Conservation (phyloP, 768 basidiomycete genomes). For the Fistulinella prunicolor region DNA sequence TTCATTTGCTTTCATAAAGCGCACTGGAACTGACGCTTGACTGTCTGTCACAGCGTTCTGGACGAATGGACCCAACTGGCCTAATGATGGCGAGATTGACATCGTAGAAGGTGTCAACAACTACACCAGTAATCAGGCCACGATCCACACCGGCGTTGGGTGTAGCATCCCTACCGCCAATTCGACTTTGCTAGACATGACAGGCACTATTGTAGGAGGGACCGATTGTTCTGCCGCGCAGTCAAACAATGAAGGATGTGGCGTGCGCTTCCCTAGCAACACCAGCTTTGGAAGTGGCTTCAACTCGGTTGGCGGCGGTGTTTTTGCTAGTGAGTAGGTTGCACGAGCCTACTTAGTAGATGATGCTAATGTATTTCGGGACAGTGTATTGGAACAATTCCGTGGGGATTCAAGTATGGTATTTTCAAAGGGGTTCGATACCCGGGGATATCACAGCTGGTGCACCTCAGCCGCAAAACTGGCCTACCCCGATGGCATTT, state of each 20-base stretch:
- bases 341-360: neutral
- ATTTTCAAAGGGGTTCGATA: constrained; percentile 71
- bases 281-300: constrained; percentile 83
- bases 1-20: neutral
- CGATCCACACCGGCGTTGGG: constrained; percentile 73
- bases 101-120: constrained; percentile 82
- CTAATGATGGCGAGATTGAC: constrained; percentile 69
- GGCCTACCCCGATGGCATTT: constrained; percentile 75
- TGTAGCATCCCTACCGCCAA: constrained; percentile 57
- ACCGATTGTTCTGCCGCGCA: constrained; percentile 68
- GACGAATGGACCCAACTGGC: constrained; percentile 48
- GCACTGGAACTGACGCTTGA: neutral
- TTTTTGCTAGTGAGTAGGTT: constrained; percentile 75
- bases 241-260: constrained; percentile 81
- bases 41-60: constrained; percentile 38
- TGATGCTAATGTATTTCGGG: neutral
- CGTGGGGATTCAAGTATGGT: constrained; percentile 82
- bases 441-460: constrained; percentile 75
- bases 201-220: constrained; percentile 63
- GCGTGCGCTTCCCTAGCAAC: constrained; percentile 55
- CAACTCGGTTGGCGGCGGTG: constrained; percentile 82
- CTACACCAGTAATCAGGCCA: constrained; percentile 79
- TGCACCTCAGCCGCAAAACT: constrained; percentile 68
- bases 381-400: constrained; percentile 34
- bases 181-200: constrained; percentile 48